Evolutionary conservation across 306 rosid genomes (phyloP), one percentile per base, ranked within the genome.

Genomic region (Mimosa bimucronata): DNA sequence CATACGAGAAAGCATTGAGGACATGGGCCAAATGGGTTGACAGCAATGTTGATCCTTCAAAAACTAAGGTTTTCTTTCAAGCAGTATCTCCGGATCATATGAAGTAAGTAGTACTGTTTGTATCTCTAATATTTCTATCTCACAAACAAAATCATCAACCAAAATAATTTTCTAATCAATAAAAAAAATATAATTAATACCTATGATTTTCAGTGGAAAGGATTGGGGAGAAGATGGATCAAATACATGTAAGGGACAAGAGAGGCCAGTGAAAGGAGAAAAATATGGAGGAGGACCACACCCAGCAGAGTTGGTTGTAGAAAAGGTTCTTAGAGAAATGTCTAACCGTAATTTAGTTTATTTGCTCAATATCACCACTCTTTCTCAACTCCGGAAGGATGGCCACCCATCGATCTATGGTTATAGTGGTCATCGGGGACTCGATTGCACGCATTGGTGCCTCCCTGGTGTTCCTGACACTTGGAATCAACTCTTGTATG

Each of bases 1-100:
- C 90, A 1, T 94, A 81, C 29, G 92, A 90, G 90, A 89, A 87
- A 71, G 98, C 65, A 57, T 26, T 94, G 67, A 87, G 57, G 1
- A 94, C 96, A 37, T 94, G 98, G 98, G 94, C 97, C 14, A 83
- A 74, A 41, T 94, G 98, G 98, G 80, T 92, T 21, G 86, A 90
- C 73, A 18, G 2, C 69, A 88, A 85, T 44, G 60, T 89, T 30
- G 81, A 92, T 69, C 82, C 87, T 15, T 41, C 76, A 1, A 75
- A 75, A 75, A 87, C 96, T 16, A 84, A 8, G 58, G 90, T 94
- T 29, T 85, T 92, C 81, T 94, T 89, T 42, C 98, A 94, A 82
- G 98, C 92, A 11, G 81, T 94, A 2, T 92, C 97, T 18, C 98
- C 97, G 0, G 97, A 92, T 76, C 98, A 94, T 75, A 3, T 31